Evolutionary conservation across 345 rosid species (phyloP).

Genomic region (Citrus trifoliata): DNA sequence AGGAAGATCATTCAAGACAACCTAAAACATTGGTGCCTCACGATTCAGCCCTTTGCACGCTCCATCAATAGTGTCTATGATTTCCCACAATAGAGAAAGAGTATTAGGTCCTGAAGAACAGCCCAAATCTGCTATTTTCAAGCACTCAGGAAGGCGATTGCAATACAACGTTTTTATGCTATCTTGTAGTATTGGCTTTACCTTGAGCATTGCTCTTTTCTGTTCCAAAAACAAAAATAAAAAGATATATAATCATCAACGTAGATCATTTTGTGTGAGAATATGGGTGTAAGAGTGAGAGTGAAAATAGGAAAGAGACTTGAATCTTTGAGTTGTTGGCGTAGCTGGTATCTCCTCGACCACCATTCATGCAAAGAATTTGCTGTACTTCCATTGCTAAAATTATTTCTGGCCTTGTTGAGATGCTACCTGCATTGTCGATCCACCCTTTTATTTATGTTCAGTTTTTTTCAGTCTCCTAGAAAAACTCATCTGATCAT

Average conservation of each 20-base stretch:
- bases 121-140: slow-evolving; percentile 26
- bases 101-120: slow-evolving; percentile 28
- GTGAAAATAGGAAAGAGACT: not conserved
- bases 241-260: not conserved
- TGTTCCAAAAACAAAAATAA: not conserved
- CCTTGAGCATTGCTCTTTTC: not conserved
- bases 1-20: slow-evolving; percentile 16
- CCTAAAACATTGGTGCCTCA: slow-evolving; percentile 5
- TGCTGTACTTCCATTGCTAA: not conserved
- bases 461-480: not conserved
- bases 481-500: not conserved
- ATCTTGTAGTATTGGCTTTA: slow-evolving; percentile 13
- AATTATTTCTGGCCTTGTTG: not conserved
- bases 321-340: not conserved
- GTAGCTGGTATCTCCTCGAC: not conserved
- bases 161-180: slow-evolving; percentile 5
- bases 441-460: not conserved
- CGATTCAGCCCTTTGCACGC: not conserved
- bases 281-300: not conserved
- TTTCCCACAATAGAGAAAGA: slow-evolving; percentile 2
- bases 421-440: not conserved
- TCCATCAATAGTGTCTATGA: not conserved
- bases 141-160: slow-evolving; percentile 3
- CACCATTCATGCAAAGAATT: slow-evolving; percentile 1
- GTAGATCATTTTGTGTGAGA: not conserved